Evolutionary conservation across 345 rosid genomes (phyloP).

Genomic region (Noccaea caerulescens): DNA sequence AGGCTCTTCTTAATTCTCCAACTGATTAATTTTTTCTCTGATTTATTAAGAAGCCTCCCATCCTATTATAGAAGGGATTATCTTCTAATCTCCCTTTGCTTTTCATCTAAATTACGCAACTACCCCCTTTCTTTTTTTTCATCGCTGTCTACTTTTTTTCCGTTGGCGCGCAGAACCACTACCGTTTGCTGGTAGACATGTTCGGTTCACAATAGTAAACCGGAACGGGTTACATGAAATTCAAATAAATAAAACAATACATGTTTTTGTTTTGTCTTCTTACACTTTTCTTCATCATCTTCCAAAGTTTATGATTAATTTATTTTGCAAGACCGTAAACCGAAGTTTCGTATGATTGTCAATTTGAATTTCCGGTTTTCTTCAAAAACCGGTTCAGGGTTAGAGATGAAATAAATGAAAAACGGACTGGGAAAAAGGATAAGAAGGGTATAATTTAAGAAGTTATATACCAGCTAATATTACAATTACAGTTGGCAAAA

Average conservation of each 20-base stretch:
- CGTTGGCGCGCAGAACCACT: conserved; percentile 38
- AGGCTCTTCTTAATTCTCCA: conserved; percentile 23
- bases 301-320: background rate
- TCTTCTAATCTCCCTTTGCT: conserved; percentile 5
- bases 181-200: conserved; percentile 18
- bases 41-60: conserved; percentile 8
- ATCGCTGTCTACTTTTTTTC: background rate
- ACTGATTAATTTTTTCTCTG: conserved; percentile 4
- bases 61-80: conserved; percentile 36
- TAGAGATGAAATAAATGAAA: background rate
- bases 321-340: background rate
- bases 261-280: background rate
- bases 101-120: conserved; percentile 23
- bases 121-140: conserved; percentile 26
- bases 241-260: background rate
- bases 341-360: background rate
- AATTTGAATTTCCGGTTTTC: background rate
- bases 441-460: conserved; percentile 15
- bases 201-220: conserved; percentile 25
- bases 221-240: background rate
- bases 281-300: background rate
- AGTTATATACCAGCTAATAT: conserved; percentile 25
- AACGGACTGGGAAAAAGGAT: background rate
- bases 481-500: conserved; percentile 38
- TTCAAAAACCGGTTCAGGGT: conserved; percentile 6